phyloP scores from a whole-genome alignment of 1,284 basidiomycete genomes.

The Puccinia hordei region DNA sequence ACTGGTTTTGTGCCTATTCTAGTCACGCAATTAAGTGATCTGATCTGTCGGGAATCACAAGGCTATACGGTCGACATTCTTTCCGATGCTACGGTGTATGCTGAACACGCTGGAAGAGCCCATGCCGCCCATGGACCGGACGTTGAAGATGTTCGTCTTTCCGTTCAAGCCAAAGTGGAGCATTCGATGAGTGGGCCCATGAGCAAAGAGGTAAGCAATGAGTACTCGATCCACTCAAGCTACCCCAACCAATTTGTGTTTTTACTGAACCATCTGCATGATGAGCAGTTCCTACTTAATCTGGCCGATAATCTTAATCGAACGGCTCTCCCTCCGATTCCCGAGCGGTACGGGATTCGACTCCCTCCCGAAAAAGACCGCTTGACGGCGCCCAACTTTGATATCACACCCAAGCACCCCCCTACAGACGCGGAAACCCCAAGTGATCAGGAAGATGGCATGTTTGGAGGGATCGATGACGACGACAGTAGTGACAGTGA shows the following conservation, averaged over 20 bases:
- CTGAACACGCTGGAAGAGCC: constrained; percentile 82
- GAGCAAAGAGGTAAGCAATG: constrained; percentile 81
- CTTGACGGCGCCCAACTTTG: constrained; percentile 87
- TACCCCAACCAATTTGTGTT: neutral
- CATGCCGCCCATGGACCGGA: constrained; percentile 69
- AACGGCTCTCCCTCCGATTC: constrained; percentile 81
- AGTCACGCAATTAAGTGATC: neutral
- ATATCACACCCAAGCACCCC: constrained; percentile 82
- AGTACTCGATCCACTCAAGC: constrained; percentile 9
- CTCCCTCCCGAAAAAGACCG: constrained; percentile 80
- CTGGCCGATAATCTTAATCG: constrained; percentile 88
- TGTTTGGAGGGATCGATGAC: constrained; percentile 68
- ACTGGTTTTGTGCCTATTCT: constrained; percentile 16
- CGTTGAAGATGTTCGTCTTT: constrained; percentile 85
- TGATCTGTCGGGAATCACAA: constrained; percentile 54
- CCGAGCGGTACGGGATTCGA: constrained; percentile 92
- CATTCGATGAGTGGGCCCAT: constrained; percentile 91
- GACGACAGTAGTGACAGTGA: constrained; percentile 46
- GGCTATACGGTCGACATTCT: constrained; percentile 87
- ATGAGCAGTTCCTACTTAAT: constrained; percentile 75
- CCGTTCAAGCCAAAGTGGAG: constrained; percentile 87
- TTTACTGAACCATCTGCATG: neutral
- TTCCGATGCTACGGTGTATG: constrained; percentile 84
- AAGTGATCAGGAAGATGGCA: constrained; percentile 73
- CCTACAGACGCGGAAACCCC: constrained; percentile 67